Base-by-base conservation (phyloP, 2,329 filamentous ascomycete genomes). In the Aspergillus versicolor region DNA sequence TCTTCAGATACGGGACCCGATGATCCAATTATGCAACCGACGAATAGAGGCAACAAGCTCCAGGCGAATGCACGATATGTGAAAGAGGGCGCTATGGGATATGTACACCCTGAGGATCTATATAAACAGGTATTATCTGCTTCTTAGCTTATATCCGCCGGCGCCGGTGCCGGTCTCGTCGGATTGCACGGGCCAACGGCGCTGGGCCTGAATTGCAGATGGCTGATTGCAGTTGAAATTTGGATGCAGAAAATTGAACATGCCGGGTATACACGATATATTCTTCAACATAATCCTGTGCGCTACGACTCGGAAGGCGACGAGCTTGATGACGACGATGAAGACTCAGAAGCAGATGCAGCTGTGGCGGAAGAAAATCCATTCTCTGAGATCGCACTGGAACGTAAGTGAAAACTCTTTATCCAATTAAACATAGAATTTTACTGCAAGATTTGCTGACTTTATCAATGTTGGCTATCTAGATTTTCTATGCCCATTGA, bases 221-320 rank as follows among this genome's bases (percentile, higher is more conserved):
- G 13, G 24, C 52, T 57, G 47, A 53, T 41, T 17, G 11, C 37
- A 21, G 24, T 43, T 38, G 32, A 37, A 38, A 15, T 4, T 15
- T 15, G n/a, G 48, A 15, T 21, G 60, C 59, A 86, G 82, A 82
- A 78, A 72, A 78, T 87, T 61, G 81, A 84, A 45, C 84, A 88
- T 67, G 84, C 83, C 42, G 85, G 85, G 46, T 86, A 87, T 69
- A 76, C 79, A 42, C 79, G 85, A 64, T 78, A 82, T 66, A 85
- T 86, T 51, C 75, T 88, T 47, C 77, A 80, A 61, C 79, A 76
- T 41, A 87, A 86, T 57, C 85, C 85, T 5, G 76, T 78, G 51
- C 80, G 82, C 61, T 85, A 82, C 69, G 85, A 88, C 66, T 82
- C 82, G n/a, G 83, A 88, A 66, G 85, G 85, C 53, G 84, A 85